Percentiles rank a stretch among this genome's conserved stretches.
Conservation (phyloP, 805 yeast genomes). For the Zygoascus biomembranicola region DNA sequence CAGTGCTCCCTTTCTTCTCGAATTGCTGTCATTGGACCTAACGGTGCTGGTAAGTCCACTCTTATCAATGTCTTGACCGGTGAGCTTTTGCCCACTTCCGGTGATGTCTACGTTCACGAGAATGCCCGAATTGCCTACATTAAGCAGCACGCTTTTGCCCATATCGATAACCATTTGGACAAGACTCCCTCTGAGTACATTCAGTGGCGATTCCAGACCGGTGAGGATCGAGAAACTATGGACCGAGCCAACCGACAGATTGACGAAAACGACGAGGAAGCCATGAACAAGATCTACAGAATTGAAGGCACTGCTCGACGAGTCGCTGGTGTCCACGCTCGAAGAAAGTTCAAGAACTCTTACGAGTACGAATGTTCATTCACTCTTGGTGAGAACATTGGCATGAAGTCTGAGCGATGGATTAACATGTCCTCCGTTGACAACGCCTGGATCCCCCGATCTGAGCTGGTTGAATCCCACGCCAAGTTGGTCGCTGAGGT, state of each 20-base stretch:
- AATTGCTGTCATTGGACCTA: constrained; percentile 99
- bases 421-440: constrained; percentile 99
- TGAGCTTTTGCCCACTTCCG: constrained; percentile 95
- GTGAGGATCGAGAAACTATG: constrained; percentile 99
- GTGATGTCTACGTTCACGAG: constrained; percentile 99
- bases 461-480: constrained; percentile 95
- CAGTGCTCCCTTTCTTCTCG: constrained; percentile 98
- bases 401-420: constrained; percentile 99
- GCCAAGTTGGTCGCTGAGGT: constrained; percentile 99
- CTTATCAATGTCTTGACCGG: constrained; percentile 98
- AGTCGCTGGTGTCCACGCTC: constrained; percentile 85
- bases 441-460: constrained; percentile 99
- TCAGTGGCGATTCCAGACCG: constrained; percentile 99
- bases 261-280: constrained; percentile 92
- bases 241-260: constrained; percentile 99
- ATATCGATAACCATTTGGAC: constrained; percentile 97
- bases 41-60: constrained; percentile 99
- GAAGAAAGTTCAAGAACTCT: constrained; percentile 99
- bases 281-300: constrained; percentile 99
- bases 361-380: constrained; percentile 99
- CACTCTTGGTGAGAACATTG: constrained; percentile 96
- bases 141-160: constrained; percentile 99
- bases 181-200: constrained; percentile 99
- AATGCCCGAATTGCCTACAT: constrained; percentile 99
- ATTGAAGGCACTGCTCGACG: constrained; percentile 98